phyloP scores from a whole-genome alignment of 352 stramenopile genomes.

The Phytophthora gonapodyides region DNA sequence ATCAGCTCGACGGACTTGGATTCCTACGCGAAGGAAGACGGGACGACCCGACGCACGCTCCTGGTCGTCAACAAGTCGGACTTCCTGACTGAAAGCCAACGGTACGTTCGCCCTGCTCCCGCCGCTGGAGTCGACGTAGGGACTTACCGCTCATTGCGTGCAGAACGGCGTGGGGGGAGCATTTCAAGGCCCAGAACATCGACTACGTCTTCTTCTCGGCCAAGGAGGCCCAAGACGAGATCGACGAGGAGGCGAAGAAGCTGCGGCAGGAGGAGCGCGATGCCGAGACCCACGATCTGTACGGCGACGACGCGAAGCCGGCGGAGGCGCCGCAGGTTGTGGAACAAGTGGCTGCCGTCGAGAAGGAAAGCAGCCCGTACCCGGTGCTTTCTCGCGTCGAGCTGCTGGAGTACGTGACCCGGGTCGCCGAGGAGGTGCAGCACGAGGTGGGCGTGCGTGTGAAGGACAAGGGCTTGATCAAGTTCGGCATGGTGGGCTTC shows the following conservation, averaged over 20 bases:
- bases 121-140: background rate
- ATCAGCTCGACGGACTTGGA: constrained; percentile 94
- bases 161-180: constrained; percentile 92
- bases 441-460: constrained; percentile 62
- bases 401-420: constrained; percentile 71
- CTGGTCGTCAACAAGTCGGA: constrained; percentile 99
- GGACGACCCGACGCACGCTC: constrained; percentile 89
- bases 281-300: constrained; percentile 40
- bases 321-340: constrained; percentile 13
- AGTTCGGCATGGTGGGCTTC: constrained; percentile 99
- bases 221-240: constrained; percentile 92
- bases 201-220: constrained; percentile 98
- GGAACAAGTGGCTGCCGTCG: background rate
- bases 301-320: constrained; percentile 36
- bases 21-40: constrained; percentile 94
- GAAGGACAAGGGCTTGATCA: constrained; percentile 87
- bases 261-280: constrained; percentile 49
- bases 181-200: constrained; percentile 93
- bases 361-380: constrained; percentile 40
- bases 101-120: constrained; percentile 44
- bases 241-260: constrained; percentile 81
- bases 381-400: constrained; percentile 75
- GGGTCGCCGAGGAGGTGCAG: constrained; percentile 60
- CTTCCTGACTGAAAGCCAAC: constrained; percentile 94
- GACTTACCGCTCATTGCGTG: constrained; percentile 2